A percentile compares a stretch with the other conserved stretches of the same genome.
Evolutionary conservation across 106 monocot species (phyloP).

Genomic region (Vanilla planifolia): DNA sequence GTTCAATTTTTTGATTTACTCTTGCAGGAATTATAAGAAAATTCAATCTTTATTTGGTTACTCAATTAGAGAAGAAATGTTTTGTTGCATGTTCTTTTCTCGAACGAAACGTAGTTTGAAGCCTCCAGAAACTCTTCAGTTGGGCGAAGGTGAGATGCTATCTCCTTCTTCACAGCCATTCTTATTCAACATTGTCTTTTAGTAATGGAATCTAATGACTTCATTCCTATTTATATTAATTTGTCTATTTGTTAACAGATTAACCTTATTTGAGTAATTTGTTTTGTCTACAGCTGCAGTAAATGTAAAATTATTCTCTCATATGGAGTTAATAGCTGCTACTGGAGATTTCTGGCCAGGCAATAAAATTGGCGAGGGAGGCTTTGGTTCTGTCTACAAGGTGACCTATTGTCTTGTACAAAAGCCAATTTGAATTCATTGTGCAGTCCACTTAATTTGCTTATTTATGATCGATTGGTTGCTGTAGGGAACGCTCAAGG

Average conservation of each 20-base stretch:
- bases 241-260: background rate
- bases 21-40: background rate
- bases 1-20: background rate
- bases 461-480: background rate
- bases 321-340: constrained; percentile 51
- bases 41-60: background rate
- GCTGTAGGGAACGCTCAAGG: constrained; percentile 56
- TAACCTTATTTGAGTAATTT: background rate
- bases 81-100: background rate
- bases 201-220: background rate
- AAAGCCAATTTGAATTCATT: background rate
- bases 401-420: constrained; percentile 17
- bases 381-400: constrained; percentile 70
- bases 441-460: background rate
- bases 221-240: background rate
- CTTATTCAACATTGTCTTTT: background rate
- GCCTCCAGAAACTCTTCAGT: background rate
- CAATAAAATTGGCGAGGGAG: constrained; percentile 70
- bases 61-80: constrained; percentile 1
- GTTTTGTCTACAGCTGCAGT: constrained; percentile 14
- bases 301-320: constrained; percentile 35
- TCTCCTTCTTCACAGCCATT: constrained; percentile 3
- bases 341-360: constrained; percentile 38
- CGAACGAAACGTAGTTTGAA: background rate
- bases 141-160: background rate